Base-by-base conservation (phyloP, 2,329 filamentous ascomycete genomes). In the Cercospora sp. region DNA sequence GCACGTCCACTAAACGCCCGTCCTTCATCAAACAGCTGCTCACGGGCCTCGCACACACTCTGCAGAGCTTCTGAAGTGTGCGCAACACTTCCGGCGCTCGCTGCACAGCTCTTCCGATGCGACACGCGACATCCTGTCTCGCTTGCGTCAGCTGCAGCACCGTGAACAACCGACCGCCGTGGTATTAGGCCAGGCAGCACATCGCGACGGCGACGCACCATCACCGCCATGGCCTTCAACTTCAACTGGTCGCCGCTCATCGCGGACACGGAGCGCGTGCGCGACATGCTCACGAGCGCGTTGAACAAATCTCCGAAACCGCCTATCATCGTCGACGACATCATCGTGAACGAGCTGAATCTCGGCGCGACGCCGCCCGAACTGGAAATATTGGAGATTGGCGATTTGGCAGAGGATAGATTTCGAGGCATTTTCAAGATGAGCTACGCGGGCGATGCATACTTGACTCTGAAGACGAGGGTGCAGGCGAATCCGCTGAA, bases 171-270 rank as follows among this genome's bases (percentile, higher is more conserved):
- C 40, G 40, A 30, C 30, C 60, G 16, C 37, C 60, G 37, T 21
- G 60, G 16, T 43, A 49, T 49, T 28, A 49, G 26, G 12, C 58
- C 58, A 43, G 32, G 30, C 28, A 62, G 60, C 26, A 10, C 21
- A 18, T 24, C 53, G 18, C 55, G 55, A 59, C 55, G 28, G 10
- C 32, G 30, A 10, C 37, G 26, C 21, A 10, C 10, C 37, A 51
- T 21, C 61, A 32, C 43, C 70, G 58, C 71, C 82, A 99, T 99
- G 95, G 95, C 95, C 75, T 99, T 99, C 91, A 98, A 98, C 86
- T 99, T 99, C 91, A 98, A 98, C 92, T 99, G 95, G 95, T 97
- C 93, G 87, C 95, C 95, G 79, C 87, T 99, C 73, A 95, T 96
- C 83, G 94, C 94, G 78, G 95, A 98, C 84, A 94, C 92, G 77